phyloP scores from a whole-genome alignment of 176 grass and related monocot genomes.

The Carex scoparia region DNA sequence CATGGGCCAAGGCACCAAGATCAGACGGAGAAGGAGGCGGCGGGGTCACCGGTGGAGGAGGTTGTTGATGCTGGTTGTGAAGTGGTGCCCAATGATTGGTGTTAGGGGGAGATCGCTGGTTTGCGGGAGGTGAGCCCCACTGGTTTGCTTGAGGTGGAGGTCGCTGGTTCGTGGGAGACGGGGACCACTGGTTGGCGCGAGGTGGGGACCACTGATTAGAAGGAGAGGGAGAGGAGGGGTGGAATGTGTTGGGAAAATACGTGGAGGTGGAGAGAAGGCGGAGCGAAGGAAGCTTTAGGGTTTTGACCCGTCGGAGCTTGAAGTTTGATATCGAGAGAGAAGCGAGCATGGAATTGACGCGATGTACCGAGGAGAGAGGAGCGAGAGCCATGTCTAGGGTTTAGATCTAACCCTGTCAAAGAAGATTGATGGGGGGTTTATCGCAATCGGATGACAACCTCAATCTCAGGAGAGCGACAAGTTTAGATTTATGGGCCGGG shows the following conservation, averaged over 20 bases:
- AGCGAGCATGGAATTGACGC: slow-evolving; percentile 1
- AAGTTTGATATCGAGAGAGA: neutral
- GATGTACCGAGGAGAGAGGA: neutral
- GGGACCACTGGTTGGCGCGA: neutral
- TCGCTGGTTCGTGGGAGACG: neutral
- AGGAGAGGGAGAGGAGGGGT: slow-evolving; percentile 17
- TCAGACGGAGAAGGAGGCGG: slow-evolving; percentile 33
- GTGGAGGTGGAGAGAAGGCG: slow-evolving; percentile 32
- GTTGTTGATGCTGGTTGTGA: slow-evolving; percentile 12
- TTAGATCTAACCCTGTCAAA: neutral
- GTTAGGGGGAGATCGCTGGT: neutral
- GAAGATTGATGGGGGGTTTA: neutral
- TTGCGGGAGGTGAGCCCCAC: neutral
- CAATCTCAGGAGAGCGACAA: neutral
- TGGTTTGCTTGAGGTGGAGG: neutral
- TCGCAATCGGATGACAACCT: neutral
- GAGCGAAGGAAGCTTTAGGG: slow-evolving; percentile 30
- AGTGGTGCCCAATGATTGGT: slow-evolving; percentile 13
- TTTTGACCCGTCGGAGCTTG: slow-evolving; percentile 29
- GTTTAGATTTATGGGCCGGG: neutral
- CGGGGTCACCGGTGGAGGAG: neutral
- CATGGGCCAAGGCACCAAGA: slow-evolving; percentile 38
- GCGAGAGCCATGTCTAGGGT: slow-evolving; percentile 13
- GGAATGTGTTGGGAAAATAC: slow-evolving; percentile 22
- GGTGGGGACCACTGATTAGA: slow-evolving; percentile 20